These are phyloP conservation scores for Globisporangium acanthophoron DNA, from an alignment of 352 stramenopile genomes.

Conservation along the genomic window DNA sequence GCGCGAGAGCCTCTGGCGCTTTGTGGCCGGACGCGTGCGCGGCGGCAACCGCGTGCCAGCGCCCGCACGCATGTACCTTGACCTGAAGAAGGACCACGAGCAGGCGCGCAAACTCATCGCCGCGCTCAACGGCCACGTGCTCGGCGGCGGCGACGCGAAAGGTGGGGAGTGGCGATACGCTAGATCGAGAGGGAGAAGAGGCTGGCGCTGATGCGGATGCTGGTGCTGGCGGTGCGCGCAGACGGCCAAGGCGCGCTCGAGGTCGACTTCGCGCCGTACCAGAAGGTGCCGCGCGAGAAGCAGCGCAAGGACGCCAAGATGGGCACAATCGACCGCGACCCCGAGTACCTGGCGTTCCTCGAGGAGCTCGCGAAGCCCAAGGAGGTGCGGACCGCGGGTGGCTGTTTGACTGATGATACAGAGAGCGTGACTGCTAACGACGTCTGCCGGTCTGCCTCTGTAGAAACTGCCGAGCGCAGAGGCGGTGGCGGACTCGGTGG, in stretches of 20 bases:
- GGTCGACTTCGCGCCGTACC: constrained; percentile 71
- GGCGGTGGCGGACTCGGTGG: constrained; percentile 39
- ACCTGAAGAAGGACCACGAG: constrained; percentile 65
- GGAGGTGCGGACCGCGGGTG: constrained; percentile 27
- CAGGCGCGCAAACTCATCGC: constrained; percentile 41
- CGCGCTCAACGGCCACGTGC: constrained; percentile 40
- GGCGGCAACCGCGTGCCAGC: constrained; percentile 46
- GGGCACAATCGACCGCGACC: constrained; percentile 65
- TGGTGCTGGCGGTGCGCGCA: not conserved
- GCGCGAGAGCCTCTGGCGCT: constrained; percentile 50
- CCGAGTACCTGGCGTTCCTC: constrained; percentile 69
- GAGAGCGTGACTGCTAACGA: not conserved
- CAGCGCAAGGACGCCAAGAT: constrained; percentile 73
- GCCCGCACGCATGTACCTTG: constrained; percentile 59
- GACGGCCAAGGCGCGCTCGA: constrained; percentile 25
- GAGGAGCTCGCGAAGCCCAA: constrained; percentile 59
- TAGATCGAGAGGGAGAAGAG: not conserved
- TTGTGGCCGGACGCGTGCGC: constrained; percentile 46
- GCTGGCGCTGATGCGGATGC: too few relatives aligned
- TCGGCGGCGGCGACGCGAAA: constrained; percentile 22
- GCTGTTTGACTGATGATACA: not conserved
- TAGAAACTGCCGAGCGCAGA: constrained; percentile 71
- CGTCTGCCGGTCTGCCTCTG: not conserved
- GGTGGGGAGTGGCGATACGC: constrained; percentile 11
- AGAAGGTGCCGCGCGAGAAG: constrained; percentile 80